Conservation (phyloP, 2,329 filamentous ascomycete genomes). For the Corynespora cassiicola region DNA sequence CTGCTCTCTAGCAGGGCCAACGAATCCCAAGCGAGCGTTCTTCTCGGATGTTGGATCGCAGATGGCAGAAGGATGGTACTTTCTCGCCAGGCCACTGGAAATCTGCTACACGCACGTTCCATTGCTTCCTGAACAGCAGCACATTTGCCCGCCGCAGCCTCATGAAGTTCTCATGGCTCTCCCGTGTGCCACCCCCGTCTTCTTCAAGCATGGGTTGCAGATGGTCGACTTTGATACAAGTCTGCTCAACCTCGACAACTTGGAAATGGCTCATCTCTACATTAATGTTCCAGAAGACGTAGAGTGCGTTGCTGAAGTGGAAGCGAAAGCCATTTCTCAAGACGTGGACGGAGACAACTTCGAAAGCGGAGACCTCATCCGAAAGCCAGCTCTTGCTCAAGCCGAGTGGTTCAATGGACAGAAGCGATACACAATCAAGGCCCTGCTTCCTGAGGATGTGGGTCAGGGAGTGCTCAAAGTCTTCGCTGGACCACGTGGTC, state of each 20-base stretch:
- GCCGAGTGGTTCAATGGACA: conserved; percentile 87
- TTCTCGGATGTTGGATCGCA: conserved; percentile 77
- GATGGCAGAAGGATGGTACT: conserved; percentile 88
- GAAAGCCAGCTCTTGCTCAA: conserved; percentile 87
- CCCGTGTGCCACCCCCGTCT: conserved; percentile 84
- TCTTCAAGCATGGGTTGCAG: conserved; percentile 81
- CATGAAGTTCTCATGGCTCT: conserved; percentile 86
- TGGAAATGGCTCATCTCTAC: conserved; percentile 91
- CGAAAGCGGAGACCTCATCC: conserved; percentile 86
- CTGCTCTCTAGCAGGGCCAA: conserved; percentile 88
- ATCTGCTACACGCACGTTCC: conserved; percentile 97
- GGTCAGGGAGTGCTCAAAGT: conserved; percentile 86
- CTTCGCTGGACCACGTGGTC: conserved; percentile 89
- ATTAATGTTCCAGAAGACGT: conserved; percentile 88
- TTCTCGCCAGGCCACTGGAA: conserved; percentile 86
- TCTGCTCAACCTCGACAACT: conserved; percentile 80
- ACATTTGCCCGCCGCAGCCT: conserved; percentile 86
- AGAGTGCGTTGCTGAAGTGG: conserved; percentile 90
- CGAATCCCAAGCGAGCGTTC: conserved; percentile 77
- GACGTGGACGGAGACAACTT: conserved; percentile 92
- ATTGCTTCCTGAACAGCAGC: conserved; percentile 85
- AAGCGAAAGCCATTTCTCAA: conserved; percentile 78
- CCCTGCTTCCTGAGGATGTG: conserved; percentile 88
- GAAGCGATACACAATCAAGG: conserved; percentile 94
- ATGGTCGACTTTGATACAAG: conserved; percentile 93